These are phyloP conservation scores for Nemania bipapillata DNA, from an alignment of 2,329 filamentous ascomycete genomes.

Conservation along the genomic window DNA sequence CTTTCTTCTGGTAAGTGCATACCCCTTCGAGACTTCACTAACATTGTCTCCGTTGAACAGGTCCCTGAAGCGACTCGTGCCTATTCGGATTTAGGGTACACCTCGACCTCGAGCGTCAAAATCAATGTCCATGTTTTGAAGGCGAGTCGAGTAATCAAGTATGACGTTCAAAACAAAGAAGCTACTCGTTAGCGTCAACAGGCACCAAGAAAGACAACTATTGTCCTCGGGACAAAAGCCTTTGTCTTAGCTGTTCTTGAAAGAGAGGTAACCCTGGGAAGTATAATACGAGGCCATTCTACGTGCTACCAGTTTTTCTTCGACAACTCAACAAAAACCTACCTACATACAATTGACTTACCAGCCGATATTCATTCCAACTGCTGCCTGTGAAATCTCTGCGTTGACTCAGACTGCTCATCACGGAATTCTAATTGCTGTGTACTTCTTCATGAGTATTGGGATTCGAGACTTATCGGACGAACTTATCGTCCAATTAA, in stretches of 20 bases:
- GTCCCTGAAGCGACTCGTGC: background rate
- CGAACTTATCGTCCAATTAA: constrained; percentile 51
- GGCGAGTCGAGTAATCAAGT: constrained; percentile 10
- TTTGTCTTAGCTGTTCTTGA: constrained; percentile 30
- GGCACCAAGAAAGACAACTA: constrained; percentile 27
- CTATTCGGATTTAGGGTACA: background rate
- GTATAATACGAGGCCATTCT: constrained; percentile 20
- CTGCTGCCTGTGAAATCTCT: constrained; percentile 21
- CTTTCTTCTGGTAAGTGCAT: constrained; percentile 27
- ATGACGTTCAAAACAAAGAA: constrained; percentile 31
- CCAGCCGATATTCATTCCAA: constrained; percentile 17
- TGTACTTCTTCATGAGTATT: constrained; percentile 41
- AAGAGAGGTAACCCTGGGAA: background rate
- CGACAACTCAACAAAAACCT: background rate
- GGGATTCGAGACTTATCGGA: constrained; percentile 45
- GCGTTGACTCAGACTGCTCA: constrained; percentile 1
- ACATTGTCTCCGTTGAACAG: constrained; percentile 13
- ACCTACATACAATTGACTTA: constrained; percentile 28
- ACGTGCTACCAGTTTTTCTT: background rate
- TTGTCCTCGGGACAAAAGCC: constrained; percentile 28
- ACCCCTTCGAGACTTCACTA: background rate
- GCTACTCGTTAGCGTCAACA: constrained; percentile 4
- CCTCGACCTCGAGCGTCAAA: constrained; percentile 18
- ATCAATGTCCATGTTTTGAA: constrained; percentile 41
- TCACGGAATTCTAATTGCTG: background rate